Conservation (phyloP, 148 eudicot genomes). For the Vaccinium darrowii region DNA sequence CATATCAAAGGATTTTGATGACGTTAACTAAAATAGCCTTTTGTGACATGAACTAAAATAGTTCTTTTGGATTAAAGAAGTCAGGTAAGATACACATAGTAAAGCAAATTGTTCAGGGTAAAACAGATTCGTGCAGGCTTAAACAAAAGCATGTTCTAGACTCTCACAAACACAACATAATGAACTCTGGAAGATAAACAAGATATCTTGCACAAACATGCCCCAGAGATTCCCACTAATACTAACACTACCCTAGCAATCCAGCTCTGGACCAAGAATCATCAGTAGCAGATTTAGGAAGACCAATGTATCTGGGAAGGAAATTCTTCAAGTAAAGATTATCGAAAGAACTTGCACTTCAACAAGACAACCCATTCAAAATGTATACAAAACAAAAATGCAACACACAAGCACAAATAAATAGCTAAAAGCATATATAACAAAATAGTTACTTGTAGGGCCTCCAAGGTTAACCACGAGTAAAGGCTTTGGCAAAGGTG, state of each 20-base stretch:
- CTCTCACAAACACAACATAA: background rate
- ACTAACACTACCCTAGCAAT: background rate
- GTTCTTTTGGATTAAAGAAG: background rate
- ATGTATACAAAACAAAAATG: background rate
- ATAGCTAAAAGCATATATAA: background rate
- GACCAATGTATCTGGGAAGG: slow-evolving; percentile 4
- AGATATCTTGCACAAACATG: slow-evolving; percentile 3
- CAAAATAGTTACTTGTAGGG: slow-evolving; percentile 65
- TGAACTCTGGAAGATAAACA: background rate
- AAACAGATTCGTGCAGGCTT: background rate
- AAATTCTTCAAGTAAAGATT: background rate
- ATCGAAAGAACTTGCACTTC: background rate
- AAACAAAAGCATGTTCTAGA: background rate
- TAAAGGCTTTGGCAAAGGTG: slow-evolving; percentile 76
- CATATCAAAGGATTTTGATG: background rate
- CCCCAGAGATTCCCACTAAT: background rate
- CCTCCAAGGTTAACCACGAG: slow-evolving; percentile 96
- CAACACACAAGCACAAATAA: background rate
- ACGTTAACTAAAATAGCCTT: background rate
- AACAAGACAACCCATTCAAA: slow-evolving; percentile 3
- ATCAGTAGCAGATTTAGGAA: background rate
- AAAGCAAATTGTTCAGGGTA: background rate
- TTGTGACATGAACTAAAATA: background rate
- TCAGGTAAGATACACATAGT: background rate
- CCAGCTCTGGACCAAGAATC: background rate